phyloP scores from a whole-genome alignment of 176 grass and related monocot genomes.

The Triticum turgidum region DNA sequence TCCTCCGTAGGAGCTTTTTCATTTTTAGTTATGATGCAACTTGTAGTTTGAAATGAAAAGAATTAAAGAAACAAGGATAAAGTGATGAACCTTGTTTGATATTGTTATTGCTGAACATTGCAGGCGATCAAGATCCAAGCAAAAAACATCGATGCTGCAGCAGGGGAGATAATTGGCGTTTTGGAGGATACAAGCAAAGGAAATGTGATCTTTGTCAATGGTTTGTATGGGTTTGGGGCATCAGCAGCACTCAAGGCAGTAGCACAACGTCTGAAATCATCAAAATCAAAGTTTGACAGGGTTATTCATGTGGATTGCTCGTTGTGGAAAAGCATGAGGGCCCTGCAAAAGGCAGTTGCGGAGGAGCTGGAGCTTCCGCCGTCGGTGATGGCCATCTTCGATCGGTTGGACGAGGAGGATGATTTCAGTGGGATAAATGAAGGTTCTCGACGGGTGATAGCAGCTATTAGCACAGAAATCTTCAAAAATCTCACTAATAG shows the following conservation, averaged over 20 bases:
- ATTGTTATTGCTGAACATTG: neutral
- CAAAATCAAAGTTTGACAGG: neutral
- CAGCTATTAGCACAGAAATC: neutral
- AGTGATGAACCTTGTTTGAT: neutral
- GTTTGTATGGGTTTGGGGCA: neutral
- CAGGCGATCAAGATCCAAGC: neutral
- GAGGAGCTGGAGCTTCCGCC: neutral
- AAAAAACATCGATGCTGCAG: neutral
- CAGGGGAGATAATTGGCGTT: neutral
- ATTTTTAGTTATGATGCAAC: neutral
- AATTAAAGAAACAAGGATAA: neutral
- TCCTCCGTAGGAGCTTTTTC: too few relatives aligned
- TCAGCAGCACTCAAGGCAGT: neutral
- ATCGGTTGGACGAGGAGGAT: neutral
- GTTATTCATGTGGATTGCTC: neutral
- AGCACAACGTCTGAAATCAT: neutral
- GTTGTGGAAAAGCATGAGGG: neutral
- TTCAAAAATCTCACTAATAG: fast-evolving
- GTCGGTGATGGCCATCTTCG: neutral
- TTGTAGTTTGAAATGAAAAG: neutral
- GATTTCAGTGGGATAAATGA: neutral
- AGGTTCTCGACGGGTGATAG: neutral
- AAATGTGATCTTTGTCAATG: neutral
- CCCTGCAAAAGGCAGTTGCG: neutral
- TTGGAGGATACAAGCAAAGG: neutral